Conservation (phyloP, 164 flowering plant species). For the Sedum album region DNA sequence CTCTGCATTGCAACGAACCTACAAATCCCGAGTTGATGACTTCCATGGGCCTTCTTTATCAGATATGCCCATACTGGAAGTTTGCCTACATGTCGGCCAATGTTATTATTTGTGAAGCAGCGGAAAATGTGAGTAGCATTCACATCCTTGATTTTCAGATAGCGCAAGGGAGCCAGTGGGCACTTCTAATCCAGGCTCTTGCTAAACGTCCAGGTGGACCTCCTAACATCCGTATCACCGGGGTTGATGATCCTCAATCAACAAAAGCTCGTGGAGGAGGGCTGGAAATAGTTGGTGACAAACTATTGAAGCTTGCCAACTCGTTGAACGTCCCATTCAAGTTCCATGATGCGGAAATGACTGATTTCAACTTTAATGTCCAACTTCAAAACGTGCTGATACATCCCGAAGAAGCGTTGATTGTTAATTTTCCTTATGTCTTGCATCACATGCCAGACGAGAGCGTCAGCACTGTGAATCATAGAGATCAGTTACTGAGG, state of each 20-base stretch:
- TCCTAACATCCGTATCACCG: constrained; percentile 9
- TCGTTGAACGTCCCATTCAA: constrained; percentile 2
- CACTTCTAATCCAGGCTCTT: constrained; percentile 7
- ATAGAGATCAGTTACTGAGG: constrained; percentile 9
- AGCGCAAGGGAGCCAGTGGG: constrained; percentile 12
- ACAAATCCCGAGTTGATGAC: constrained; percentile 5
- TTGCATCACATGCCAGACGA: constrained; percentile 10
- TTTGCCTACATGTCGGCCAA: constrained; percentile 8
- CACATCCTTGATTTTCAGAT: constrained; percentile 11
- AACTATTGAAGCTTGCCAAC: constrained; percentile 1
- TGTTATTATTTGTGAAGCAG: constrained; percentile 8
- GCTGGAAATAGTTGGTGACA: constrained; percentile 6
- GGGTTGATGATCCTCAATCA: constrained; percentile 7
- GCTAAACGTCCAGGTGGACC: constrained; percentile 5
- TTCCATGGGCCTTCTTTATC: constrained; percentile 8
- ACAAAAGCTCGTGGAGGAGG: constrained; percentile 11
- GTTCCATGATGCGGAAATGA: constrained; percentile 11
- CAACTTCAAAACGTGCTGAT: constrained; percentile 2
- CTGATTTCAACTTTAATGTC: not conserved
- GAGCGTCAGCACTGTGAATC: constrained; percentile 12
- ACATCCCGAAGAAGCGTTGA: constrained; percentile 4
- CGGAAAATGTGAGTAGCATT: constrained; percentile 6
- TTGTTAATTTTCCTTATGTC: constrained; percentile 10
- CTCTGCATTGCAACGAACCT: constrained; percentile 5
- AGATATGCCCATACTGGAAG: constrained; percentile 11